Percentiles rank a stretch among this genome's conserved stretches.
Evolutionary conservation across 75 land plant genomes (phyloP).

Genomic region (Cunninghamia lanceolata): DNA sequence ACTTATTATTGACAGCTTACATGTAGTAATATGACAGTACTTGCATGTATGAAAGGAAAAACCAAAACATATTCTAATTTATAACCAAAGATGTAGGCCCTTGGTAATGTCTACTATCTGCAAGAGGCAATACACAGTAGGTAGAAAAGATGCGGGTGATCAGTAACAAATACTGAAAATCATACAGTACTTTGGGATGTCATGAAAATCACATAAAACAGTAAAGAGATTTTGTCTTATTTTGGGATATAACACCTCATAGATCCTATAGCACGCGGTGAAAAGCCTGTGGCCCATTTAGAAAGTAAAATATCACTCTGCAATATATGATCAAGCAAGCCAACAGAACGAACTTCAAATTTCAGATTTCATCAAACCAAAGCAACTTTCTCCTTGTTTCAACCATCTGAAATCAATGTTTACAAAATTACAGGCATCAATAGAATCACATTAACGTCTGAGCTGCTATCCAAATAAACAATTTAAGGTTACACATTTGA

Average conservation of each 20-base stretch:
- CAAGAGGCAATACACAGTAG: background rate
- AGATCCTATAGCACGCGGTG: background rate
- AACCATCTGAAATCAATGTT: background rate
- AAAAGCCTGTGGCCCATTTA: background rate
- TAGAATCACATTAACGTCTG: background rate
- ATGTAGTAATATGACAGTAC: background rate
- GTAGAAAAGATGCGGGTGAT: background rate
- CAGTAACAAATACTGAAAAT: background rate
- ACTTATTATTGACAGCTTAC: background rate
- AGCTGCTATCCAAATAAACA: background rate
- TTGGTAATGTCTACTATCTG: background rate
- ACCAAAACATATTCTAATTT: background rate
- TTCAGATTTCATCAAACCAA: background rate
- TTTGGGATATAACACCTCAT: background rate
- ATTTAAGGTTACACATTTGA: background rate
- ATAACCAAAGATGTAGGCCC: background rate
- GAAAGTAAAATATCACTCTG: background rate
- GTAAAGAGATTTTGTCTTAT: background rate
- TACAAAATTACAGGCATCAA: constrained; percentile 4
- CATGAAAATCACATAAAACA: background rate
- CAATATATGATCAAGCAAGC: background rate
- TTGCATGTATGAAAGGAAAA: background rate
- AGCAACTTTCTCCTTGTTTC: background rate
- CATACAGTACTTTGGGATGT: background rate
- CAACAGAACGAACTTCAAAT: background rate